These are phyloP conservation scores for Colletotrichum theobromicola DNA, from an alignment of 2,329 filamentous ascomycete species.

Conservation along the genomic window DNA sequence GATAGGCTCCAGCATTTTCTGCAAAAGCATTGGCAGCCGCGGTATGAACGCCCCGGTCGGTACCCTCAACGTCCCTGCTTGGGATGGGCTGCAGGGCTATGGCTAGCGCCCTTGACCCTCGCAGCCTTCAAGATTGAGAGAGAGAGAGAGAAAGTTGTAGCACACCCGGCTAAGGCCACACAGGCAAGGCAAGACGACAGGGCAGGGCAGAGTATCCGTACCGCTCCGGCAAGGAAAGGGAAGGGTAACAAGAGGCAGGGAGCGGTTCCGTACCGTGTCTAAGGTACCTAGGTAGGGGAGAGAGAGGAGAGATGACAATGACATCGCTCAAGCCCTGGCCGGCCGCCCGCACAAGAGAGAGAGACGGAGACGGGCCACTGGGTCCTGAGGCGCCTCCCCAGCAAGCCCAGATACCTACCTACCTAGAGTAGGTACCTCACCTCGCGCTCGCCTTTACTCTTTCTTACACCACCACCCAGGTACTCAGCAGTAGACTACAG, in stretches of 20 bases:
- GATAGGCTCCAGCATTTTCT: slow-evolving; percentile 29
- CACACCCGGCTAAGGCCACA: background rate
- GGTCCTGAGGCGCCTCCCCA: background rate
- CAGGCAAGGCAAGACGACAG: background rate
- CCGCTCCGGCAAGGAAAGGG: background rate
- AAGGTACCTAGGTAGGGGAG: background rate
- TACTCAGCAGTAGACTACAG: background rate
- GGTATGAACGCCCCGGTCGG: slow-evolving; percentile 2
- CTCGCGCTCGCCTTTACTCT: background rate
- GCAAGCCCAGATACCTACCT: too few species aligned
- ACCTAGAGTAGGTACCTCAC: too few species aligned
- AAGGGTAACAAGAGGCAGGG: background rate
- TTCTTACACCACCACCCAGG: background rate
- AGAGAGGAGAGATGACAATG: background rate
- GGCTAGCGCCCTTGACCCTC: background rate
- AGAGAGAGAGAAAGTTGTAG: background rate
- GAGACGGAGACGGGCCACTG: background rate
- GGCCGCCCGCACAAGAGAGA: background rate
- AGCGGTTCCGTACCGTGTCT: background rate
- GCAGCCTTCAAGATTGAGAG: background rate
- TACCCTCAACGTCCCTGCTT: slow-evolving; percentile 19
- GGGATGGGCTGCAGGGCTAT: slow-evolving; percentile 13
- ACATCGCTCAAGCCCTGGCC: slow-evolving; percentile 12
- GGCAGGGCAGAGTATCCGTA: background rate
- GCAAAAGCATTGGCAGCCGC: slow-evolving; percentile 19